These are phyloP conservation scores for Kwoniella dendrophila DNA, from an alignment of 768 basidiomycete species.

Conservation along the genomic window DNA sequence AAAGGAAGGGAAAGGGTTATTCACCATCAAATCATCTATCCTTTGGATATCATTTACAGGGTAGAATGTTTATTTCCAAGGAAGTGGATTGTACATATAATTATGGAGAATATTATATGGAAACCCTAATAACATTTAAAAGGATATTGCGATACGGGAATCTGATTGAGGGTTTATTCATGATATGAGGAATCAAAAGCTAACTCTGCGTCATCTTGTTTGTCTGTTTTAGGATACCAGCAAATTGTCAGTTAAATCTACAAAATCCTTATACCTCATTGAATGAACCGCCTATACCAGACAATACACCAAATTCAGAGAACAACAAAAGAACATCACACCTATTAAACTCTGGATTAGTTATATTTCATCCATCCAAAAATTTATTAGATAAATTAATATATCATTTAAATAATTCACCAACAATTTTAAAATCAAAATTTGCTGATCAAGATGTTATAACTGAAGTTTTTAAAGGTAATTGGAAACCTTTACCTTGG, in stretches of 20 bases:
- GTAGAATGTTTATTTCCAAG: not conserved
- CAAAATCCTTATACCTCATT: conserved; percentile 51
- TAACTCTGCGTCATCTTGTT: not conserved
- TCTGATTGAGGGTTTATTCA: too few relatives aligned
- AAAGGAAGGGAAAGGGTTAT: conserved; percentile 3
- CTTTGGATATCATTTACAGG: not conserved
- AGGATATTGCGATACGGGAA: too few relatives aligned
- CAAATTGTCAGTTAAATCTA: conserved; percentile 78
- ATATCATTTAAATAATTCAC: conserved; percentile 64
- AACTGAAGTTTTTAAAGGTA: conserved; percentile 71
- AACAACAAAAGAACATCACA: conserved; percentile 75
- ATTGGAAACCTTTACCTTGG: conserved; percentile 52
- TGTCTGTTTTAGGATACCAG: conserved; percentile 71
- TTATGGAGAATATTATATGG: too few relatives aligned
- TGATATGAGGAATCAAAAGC: not conserved
- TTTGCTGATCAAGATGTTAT: conserved; percentile 96
- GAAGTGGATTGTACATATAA: too few relatives aligned
- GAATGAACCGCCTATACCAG: conserved; percentile 60
- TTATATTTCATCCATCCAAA: conserved; percentile 75
- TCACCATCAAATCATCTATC: not conserved
- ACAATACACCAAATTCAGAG: conserved; percentile 64
- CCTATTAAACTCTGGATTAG: conserved; percentile 87
- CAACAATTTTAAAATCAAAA: conserved; percentile 62
- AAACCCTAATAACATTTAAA: too few relatives aligned
- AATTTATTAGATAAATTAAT: conserved; percentile 63